Conservation (phyloP, 2,329 filamentous ascomycete species). For the Talaromyces funiculosus region DNA sequence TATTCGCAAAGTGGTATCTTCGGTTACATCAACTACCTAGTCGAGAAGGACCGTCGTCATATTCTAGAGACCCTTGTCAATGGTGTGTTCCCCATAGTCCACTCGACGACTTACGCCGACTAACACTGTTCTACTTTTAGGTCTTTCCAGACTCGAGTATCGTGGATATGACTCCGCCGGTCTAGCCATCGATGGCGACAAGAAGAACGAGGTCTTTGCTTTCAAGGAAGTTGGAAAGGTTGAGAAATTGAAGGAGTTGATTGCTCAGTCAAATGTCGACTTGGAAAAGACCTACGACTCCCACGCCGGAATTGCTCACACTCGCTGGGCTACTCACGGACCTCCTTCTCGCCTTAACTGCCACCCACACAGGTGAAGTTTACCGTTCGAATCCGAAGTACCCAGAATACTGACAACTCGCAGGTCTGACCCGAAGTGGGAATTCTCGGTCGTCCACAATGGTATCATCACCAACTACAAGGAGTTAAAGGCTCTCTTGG, state of each 20-base stretch:
- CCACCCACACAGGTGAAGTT: constrained; percentile 85
- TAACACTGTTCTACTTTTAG: constrained; percentile 42
- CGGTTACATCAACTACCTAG: constrained; percentile 98
- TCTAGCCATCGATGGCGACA: constrained; percentile 92
- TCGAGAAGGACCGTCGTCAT: constrained; percentile 96
- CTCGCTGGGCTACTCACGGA: constrained; percentile 96
- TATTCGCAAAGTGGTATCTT: constrained; percentile 41
- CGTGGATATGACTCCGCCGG: constrained; percentile 97
- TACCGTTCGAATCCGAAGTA: neutral
- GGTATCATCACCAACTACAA: constrained; percentile 99
- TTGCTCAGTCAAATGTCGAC: constrained; percentile 76
- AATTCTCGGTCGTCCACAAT: constrained; percentile 98
- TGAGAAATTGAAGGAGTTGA: constrained; percentile 88
- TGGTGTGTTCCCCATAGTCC: constrained; percentile 54
- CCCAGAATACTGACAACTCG: constrained; percentile 16
- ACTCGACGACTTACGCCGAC: constrained; percentile 13
- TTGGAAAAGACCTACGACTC: constrained; percentile 92
- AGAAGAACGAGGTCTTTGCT: constrained; percentile 94
- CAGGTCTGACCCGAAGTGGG: constrained; percentile 89
- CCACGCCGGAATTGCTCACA: constrained; percentile 98
- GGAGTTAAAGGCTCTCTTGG: constrained; percentile 89
- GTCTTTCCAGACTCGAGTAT: constrained; percentile 93
- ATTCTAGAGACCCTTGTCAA: constrained; percentile 95
- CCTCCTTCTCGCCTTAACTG: constrained; percentile 91
- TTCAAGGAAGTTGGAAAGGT: constrained; percentile 99